Percentiles rank a stretch among this genome's conserved stretches.
These are phyloP conservation scores for Epichloe scottii DNA, from an alignment of 2,329 filamentous ascomycete genomes.

Conservation along the genomic window DNA sequence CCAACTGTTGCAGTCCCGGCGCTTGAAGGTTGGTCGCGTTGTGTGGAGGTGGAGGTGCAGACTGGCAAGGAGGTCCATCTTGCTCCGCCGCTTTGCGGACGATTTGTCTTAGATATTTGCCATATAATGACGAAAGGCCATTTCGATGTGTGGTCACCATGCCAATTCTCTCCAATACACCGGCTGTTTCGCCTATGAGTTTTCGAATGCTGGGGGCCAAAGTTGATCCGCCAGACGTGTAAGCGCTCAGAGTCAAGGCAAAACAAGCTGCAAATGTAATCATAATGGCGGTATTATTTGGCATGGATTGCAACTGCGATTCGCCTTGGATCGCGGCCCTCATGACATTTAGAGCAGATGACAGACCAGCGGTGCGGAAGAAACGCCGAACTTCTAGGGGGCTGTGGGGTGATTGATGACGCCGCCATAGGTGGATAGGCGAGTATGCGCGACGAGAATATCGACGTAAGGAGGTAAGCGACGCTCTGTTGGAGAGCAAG, in stretches of 20 bases:
- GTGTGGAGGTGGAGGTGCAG: constrained; percentile 1
- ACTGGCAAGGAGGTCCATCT: background rate
- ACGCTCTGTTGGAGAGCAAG: constrained; percentile 17
- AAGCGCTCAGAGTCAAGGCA: constrained; percentile 50
- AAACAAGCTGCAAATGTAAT: constrained; percentile 64
- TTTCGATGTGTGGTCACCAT: constrained; percentile 52
- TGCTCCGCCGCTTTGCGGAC: constrained; percentile 22
- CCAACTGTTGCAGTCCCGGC: constrained; percentile 8
- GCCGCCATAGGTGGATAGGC: constrained; percentile 60
- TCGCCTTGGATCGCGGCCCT: constrained; percentile 63
- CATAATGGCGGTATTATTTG: constrained; percentile 69
- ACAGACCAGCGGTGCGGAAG: constrained; percentile 59
- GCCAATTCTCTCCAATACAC: constrained; percentile 57
- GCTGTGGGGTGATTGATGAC: constrained; percentile 66
- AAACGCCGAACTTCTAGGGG: constrained; percentile 58
- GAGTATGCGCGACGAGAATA: constrained; percentile 60
- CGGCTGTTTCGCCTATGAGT: constrained; percentile 55
- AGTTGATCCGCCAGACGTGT: constrained; percentile 42
- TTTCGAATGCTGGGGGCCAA: constrained; percentile 50
- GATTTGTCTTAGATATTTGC: constrained; percentile 32
- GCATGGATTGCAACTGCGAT: constrained; percentile 58
- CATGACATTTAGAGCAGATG: constrained; percentile 62
- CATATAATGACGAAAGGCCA: constrained; percentile 45
- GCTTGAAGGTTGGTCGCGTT: background rate
- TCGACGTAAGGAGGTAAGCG: constrained; percentile 61